Evolutionary conservation across 352 stramenopile species (phyloP), one percentile per base, ranked within the genome.

Genomic region (Pythium rhizo-oryzae): DNA sequence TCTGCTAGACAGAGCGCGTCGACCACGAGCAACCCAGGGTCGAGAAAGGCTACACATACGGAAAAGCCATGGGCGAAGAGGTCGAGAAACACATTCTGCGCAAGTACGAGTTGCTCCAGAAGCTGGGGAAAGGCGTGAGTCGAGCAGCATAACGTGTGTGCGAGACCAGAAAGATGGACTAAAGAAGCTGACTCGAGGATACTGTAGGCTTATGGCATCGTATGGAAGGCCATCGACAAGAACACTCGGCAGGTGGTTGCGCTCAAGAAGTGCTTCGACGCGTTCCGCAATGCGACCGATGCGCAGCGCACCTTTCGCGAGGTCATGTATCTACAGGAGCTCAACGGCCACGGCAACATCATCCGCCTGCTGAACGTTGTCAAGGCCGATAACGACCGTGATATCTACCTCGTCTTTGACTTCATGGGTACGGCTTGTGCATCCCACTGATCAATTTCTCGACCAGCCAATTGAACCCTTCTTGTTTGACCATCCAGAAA

Each of bases 371-470:
- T 96, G 53, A 97, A 97, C 67, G 92, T 99, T 13, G 85, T 98
- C 66, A 98, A 97, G 58, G 94, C 96, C 13, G 94, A 99, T 72
- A 98, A 99, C 69, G 94, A 98, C 62, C 89, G 87, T 49, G 96
- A 99, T 79, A 97, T 99, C 43, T 99, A 99, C 72, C 84, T 99
- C 57, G 94, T 97, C 11, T 99, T 99, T 77, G 94, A 99, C 76
- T 98, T 97, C 61, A 98, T 98, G 93, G 93, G 89, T 97, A 65
- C 30, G 74, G 49, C 52, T 6, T 43, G 37, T 4, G 15, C 37
- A 43, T 12, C 37, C 11, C 15, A 6, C 6, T 33, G 39, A 46
- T 13, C 39, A 2, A 4, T 46, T 46, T 8, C 11, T 46, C 12
- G 12, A 19, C 8, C 11, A 13, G 12, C 16, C 39, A 46, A 13